Evolutionary conservation across 371 early-diverging fungal species (phyloP).

Genomic region (Haplosporangium sp.): DNA sequence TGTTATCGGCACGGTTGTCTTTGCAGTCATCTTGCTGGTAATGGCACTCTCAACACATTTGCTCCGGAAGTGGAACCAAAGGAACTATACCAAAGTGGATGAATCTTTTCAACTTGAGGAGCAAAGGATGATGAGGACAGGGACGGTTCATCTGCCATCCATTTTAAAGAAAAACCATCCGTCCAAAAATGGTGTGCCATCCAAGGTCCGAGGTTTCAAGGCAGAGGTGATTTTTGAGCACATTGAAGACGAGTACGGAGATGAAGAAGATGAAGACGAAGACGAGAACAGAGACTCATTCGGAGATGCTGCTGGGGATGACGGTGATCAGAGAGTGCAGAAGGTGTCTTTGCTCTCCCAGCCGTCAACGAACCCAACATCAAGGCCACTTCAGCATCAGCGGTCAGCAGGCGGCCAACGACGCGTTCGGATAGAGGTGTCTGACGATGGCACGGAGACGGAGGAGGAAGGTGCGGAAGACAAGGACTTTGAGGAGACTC

Average conservation of each 20-base stretch:
- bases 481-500: background rate
- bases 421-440: constrained; percentile 22
- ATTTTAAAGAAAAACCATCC: constrained; percentile 39
- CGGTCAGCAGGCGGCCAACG: constrained; percentile 4
- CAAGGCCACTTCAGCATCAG: constrained; percentile 1
- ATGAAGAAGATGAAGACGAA: constrained; percentile 9
- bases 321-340: constrained; percentile 12
- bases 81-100: constrained; percentile 42
- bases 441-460: constrained; percentile 3
- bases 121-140: constrained; percentile 6
- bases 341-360: constrained; percentile 29
- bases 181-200: constrained; percentile 10
- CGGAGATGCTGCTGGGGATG: constrained; percentile 11
- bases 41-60: constrained; percentile 31
- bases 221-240: constrained; percentile 46
- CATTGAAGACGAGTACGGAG: constrained; percentile 17
- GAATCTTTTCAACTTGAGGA: constrained; percentile 37
- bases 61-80: constrained; percentile 46
- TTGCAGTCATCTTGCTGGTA: constrained; percentile 23
- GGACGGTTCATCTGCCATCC: constrained; percentile 21
- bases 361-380: constrained; percentile 22
- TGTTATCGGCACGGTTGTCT: constrained; percentile 26
- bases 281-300: constrained; percentile 7
- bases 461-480: constrained; percentile 35
- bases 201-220: constrained; percentile 5